Base-by-base conservation (phyloP, 352 stramenopile species). In the Phytopythium delawarense region DNA sequence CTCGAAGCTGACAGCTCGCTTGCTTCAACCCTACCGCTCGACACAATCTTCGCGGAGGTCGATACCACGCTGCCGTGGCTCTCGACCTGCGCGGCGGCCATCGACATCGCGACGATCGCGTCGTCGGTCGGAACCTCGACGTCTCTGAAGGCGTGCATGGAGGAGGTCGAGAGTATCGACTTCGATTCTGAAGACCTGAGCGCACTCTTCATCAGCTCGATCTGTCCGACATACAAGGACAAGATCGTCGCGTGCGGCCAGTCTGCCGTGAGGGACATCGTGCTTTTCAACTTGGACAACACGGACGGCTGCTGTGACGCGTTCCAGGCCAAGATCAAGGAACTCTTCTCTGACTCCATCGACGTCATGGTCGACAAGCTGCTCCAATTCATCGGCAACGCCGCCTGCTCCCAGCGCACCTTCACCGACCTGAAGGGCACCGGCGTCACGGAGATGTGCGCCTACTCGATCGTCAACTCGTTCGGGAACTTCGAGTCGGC, bases 261-360 rank as follows among this genome's bases (percentile, higher is more conserved):
- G 32, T 30, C 56, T 0, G 50, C 46, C 12, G 62, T 74, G 56
- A 63, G 63, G 9, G 67, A 79, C n/a, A 45, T 70, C 12, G 15
- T 74, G n/a, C 61, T 81, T 39, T 59, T 71, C 30, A 65, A 67
- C 2, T 15, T 74, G 4, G 48, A 61, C 2, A 59, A 64, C 37
- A 64, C 56, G 0, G 55, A 57, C 7, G 71, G 64, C 12, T 87
- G 80, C 57, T 89, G 80, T 30, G 69, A 78, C 42, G 74, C 58
- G 25, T 60, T 87, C 51, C 63, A 74, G 7, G 44, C 28, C 12
- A 59, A 78, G 46, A 69, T 89, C 65, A 62, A 72, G 39, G 61
- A 65, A 1, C 53, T 57, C 3, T 79, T 84, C 53, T 70, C 72
- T 8, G 51, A 74, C 23, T 64, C 72, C 5, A 40, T 86, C 7